A percentile compares a stretch with the other conserved stretches of the same genome.
Conservation (phyloP, 257 asterid species). For the Solanum rostratum region DNA sequence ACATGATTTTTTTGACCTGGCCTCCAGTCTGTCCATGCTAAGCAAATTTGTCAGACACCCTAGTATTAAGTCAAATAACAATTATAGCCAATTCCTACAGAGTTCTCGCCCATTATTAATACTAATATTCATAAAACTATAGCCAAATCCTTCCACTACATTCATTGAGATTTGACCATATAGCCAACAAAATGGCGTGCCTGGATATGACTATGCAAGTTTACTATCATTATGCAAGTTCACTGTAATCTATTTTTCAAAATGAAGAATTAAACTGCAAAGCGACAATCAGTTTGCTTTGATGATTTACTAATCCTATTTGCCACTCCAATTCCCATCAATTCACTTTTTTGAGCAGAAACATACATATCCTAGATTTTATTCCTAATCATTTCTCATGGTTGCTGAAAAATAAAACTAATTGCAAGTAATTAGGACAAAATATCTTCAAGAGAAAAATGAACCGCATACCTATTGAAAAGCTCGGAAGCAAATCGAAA, state of each 20-base stretch:
- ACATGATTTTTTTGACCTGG: background rate
- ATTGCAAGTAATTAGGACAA: background rate
- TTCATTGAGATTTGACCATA: background rate
- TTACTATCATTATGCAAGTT: background rate
- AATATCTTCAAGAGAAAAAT: background rate
- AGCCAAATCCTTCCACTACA: background rate
- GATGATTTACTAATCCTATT: background rate
- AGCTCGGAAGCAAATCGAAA: conserved; percentile 38
- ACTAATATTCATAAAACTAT: background rate
- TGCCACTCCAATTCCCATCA: background rate
- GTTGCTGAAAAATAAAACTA: background rate
- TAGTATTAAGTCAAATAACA: background rate
- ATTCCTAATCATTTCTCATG: background rate
- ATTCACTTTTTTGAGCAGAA: background rate
- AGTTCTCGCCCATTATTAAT: no score
- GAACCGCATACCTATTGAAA: conserved; percentile 24
- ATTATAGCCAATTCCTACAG: background rate
- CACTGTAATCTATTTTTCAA: background rate
- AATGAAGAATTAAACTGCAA: background rate
- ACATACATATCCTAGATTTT: background rate
- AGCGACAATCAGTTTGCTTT: background rate
- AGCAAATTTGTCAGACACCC: background rate
- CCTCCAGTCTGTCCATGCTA: background rate
- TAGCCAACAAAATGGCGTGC: background rate
- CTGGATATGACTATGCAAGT: background rate